Base-by-base conservation (phyloP, 1,139 yeast genomes). In the Lodderomyces elongisporus region DNA sequence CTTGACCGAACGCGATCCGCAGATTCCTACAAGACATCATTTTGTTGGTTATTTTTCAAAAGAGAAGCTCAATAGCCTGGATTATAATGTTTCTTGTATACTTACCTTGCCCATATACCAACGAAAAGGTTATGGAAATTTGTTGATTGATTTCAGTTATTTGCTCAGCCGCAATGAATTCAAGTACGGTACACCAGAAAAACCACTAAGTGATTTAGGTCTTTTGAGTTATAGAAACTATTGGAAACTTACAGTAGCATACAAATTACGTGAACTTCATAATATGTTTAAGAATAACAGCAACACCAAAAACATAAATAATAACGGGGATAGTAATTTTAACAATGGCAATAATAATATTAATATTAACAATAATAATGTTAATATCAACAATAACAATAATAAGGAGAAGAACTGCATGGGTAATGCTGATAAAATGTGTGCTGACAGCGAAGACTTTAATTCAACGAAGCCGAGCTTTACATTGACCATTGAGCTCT, bases 31-130 rank as follows among this genome's bases (percentile, higher is more conserved):
- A 4, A 75, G 74, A 17, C 83, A 83, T 51, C 88, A 83, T 52
- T 80, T 89, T 57, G 93, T 88, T 23, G 98, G 98, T 0, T 91
- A 91, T 56, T 91, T 91, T 50, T 85, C 95, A 17, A 91, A 89
- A 47, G 96, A 88, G 47, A 87, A 88, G 50, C 62, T 80, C 38
- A 82, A 77, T 44, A 72, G 79, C 27, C 77, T 88, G 2, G 80
- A 75, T 43, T 85, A 85, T 54, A 89, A 89, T 49, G 79, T 91
- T 14, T 83, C 95, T 34, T 91, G 98, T 59, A 91, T 91, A 30
- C 64, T 91, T 41, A 88, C 96, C 0, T 59, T 91, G 28, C 98
- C 98, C 1, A 79, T 82, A 5, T 82, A 82, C 49, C 96, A 89
- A 56, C 62, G 96, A 34, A 76, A 78, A 42, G 98, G 98, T 0